Conservation (phyloP, 2,329 filamentous ascomycete species). For the Pseudopyricularia javanii region DNA sequence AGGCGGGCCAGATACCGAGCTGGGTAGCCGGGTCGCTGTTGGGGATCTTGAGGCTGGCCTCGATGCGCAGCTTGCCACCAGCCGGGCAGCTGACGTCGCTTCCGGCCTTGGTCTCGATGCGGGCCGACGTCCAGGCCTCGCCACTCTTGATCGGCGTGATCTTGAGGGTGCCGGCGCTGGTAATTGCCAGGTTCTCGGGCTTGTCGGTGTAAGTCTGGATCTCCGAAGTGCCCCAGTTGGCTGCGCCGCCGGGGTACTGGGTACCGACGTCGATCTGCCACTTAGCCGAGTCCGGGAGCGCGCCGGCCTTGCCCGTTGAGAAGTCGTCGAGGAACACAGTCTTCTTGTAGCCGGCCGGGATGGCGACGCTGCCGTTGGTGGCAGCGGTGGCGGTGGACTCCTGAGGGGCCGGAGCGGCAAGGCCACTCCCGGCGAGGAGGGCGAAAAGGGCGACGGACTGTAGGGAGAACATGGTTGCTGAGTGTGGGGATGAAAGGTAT, state of each 20-base stretch:
- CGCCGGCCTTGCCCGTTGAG: constrained; percentile 13
- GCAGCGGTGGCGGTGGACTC: neutral
- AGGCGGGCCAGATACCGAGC: constrained; percentile 32
- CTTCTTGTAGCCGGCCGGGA: constrained; percentile 6
- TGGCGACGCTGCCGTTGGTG: constrained; percentile 2
- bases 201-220: constrained; percentile 30
- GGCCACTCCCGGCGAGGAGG: neutral
- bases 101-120: constrained; percentile 24
- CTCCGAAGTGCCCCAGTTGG: constrained; percentile 36
- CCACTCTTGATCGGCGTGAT: constrained; percentile 18
- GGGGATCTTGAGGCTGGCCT: constrained; percentile 25
- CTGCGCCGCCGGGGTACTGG: constrained; percentile 29
- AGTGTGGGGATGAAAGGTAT: no score
- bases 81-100: constrained; percentile 20
- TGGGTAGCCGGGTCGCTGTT: constrained; percentile 11
- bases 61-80: constrained; percentile 22
- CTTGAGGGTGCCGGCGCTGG: constrained; percentile 19
- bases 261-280: constrained; percentile 33
- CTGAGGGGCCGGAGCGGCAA: neutral
- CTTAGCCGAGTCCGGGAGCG: constrained; percentile 22
- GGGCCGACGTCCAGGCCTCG: constrained; percentile 28
- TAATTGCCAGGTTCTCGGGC: constrained; percentile 25
- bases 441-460: neutral
- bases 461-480: neutral
- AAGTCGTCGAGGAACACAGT: constrained; percentile 14